A percentile compares a stretch with the other conserved stretches of the same genome.
Evolutionary conservation across 1,284 basidiomycete genomes (phyloP).

Genomic region (Malassezia sympodialis): DNA sequence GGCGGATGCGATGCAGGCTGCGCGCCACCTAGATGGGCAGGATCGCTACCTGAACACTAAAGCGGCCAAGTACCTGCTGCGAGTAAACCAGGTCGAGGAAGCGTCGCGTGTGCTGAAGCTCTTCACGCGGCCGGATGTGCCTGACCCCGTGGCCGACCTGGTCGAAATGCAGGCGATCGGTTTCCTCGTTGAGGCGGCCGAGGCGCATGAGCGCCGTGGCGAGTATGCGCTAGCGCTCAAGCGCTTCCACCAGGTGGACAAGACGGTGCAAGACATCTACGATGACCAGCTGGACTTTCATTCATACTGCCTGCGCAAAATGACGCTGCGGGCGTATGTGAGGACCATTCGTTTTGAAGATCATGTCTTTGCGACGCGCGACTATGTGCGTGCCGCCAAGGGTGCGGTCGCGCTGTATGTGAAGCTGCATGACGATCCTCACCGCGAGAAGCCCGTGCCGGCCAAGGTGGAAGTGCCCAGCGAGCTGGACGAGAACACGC

Average conservation of each 20-base stretch:
- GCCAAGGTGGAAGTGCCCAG: constrained; percentile 27
- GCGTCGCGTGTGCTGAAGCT: constrained; percentile 30
- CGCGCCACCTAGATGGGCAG: constrained; percentile 77
- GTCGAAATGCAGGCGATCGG: constrained; percentile 92
- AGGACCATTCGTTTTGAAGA: constrained; percentile 75
- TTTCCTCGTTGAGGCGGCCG: constrained; percentile 74
- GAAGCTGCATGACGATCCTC: constrained; percentile 26
- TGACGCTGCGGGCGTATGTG: constrained; percentile 73
- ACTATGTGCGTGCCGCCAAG: constrained; percentile 66
- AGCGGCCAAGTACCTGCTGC: constrained; percentile 76
- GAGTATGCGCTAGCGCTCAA: constrained; percentile 76
- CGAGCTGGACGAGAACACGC: constrained; percentile 55
- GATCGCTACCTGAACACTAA: constrained; percentile 95
- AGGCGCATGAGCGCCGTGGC: constrained; percentile 59
- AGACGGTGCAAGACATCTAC: constrained; percentile 77
- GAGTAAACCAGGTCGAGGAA: constrained; percentile 60
- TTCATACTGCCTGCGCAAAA: constrained; percentile 80
- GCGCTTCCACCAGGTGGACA: constrained; percentile 67
- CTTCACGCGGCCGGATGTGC: constrained; percentile 51
- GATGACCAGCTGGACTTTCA: constrained; percentile 99
- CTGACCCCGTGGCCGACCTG: constrained; percentile 66
- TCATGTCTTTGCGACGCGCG: constrained; percentile 62
- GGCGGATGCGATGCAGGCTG: constrained; percentile 67
- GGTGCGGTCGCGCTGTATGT: constrained; percentile 65
- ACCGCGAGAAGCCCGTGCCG: constrained; percentile 48